phyloP scores from a whole-genome alignment of 2,329 filamentous ascomycete species.

The Tolypocladium ovalisporum region DNA sequence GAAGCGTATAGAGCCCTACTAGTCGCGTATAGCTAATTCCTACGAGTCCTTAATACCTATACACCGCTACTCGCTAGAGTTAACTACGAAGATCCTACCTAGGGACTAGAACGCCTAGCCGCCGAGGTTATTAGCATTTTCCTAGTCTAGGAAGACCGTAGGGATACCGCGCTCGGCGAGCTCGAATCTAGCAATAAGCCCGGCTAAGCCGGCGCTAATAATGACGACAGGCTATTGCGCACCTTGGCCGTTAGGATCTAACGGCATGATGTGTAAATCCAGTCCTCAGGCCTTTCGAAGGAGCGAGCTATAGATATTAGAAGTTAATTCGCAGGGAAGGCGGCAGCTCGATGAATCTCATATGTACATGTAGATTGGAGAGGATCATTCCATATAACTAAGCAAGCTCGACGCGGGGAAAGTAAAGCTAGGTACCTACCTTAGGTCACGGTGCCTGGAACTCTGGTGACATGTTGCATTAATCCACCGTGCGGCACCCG shows the following conservation, averaged over 20 bases:
- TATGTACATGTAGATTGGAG: not conserved
- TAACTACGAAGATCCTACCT: conserved; percentile 48
- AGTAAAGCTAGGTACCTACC: too few species aligned
- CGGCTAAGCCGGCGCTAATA: conserved; percentile 45
- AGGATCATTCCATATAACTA: not conserved
- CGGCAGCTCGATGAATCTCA: not conserved
- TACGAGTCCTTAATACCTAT: conserved; percentile 47
- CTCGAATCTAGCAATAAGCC: conserved; percentile 48
- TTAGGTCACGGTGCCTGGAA: not conserved
- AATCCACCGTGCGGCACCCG: not conserved
- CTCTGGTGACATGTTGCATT: not conserved
- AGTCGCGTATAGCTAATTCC: conserved; percentile 47
- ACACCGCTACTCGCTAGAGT: conserved; percentile 45
- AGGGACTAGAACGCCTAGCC: conserved; percentile 56
- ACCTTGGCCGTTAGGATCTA: not conserved
- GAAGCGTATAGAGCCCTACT: conserved; percentile 46
- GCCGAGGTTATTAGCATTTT: conserved; percentile 43
- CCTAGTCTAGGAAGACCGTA: conserved; percentile 45
- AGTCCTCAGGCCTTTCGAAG: not conserved
- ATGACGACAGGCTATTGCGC: conserved; percentile 34
- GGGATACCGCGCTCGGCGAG: conserved; percentile 38
- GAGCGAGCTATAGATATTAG: not conserved
- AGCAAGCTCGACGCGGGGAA: not conserved
- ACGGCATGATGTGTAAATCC: not conserved
- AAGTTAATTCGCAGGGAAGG: too few species aligned